Evolutionary conservation across 345 rosid genomes (phyloP), one percentile per base, ranked within the genome.

Genomic region (Cardamine occulta): DNA sequence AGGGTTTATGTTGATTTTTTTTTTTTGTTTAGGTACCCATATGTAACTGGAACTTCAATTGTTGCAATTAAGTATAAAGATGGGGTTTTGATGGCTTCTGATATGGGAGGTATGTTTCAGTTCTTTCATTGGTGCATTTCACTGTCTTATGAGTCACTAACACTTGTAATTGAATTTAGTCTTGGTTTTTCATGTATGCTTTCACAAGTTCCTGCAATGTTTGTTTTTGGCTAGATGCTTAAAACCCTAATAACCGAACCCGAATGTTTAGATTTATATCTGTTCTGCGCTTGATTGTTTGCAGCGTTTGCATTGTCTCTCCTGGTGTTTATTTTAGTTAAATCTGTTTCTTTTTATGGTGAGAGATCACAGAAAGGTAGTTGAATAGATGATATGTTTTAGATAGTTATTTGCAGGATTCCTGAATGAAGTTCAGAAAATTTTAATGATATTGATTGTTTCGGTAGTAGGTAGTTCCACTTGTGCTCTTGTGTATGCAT

Each of bases 21-120:
- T n/a, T n/a, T 65, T 68, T 66, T 19, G 55, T 6, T 8, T 56
- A 89, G 99, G 85, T 85, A 88, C 57, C 99, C 99, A 5, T 95
- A 88, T 63, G 99, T 95, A 53, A 95, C 99, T 42, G 99, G 99
- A 52, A 89, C 99, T 2, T 92, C 99, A 5, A 90, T 90, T 40
- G 89, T 92, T 29, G 99, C 99, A 78, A 53, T 95, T 74, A 95
- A 95, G 85, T 95, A 89, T 79, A 90, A 88, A 74, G 98, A 95
- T 81, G 99, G 99, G 18, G 89, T 95, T 66, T 74, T 95, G 74
- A 92, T 95, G 99, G 93, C 98, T 49, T 88, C 97, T 84, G 98
- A 92, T 67, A 95, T 88, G 96, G 98, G 96, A 83, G 97, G 97
- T 91, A 52, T 63, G 52, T 60, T 74, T 18, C 14, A 51, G 10